These are phyloP conservation scores for Diaporthe amygdali DNA, from an alignment of 2,329 filamentous ascomycete species.

Conservation along the genomic window DNA sequence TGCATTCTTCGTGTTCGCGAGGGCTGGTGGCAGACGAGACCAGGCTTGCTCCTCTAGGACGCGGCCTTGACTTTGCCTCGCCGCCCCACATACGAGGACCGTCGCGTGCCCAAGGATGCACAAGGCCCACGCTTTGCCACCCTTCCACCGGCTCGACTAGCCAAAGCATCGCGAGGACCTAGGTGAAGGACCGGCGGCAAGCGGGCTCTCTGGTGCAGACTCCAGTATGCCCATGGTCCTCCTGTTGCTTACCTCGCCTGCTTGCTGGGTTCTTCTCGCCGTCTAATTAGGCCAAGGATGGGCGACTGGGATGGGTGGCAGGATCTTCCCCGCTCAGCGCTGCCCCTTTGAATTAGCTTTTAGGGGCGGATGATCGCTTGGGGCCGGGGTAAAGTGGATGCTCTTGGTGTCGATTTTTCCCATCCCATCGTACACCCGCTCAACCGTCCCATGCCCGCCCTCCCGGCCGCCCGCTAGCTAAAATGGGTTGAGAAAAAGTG, in stretches of 20 bases:
- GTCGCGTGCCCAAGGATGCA: not conserved
- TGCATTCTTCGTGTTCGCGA: not conserved
- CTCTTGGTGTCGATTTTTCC: not conserved
- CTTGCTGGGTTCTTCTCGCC: not conserved
- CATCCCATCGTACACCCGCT: not conserved
- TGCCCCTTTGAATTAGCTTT: constrained; percentile 12
- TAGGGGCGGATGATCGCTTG: constrained; percentile 5
- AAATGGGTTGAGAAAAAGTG: not conserved
- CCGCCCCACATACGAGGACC: not conserved
- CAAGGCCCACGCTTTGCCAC: not conserved
- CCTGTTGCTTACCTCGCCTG: not conserved
- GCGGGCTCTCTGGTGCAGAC: not conserved
- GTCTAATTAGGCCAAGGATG: constrained; percentile 16
- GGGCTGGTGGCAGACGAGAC: not conserved
- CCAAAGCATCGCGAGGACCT: too few species aligned
- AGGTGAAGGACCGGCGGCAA: not conserved
- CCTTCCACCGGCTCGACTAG: not conserved
- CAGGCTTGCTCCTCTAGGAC: not conserved
- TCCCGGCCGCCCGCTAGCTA: not conserved
- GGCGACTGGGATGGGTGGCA: not conserved
- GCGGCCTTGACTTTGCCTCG: not conserved
- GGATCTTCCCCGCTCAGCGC: constrained; percentile 1
- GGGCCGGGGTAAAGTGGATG: constrained; percentile 14
- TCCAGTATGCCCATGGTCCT: not conserved
- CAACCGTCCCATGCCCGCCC: not conserved